A percentile compares a stretch with the other conserved stretches of the same genome.
These are phyloP conservation scores for Neonectria punicea DNA, from an alignment of 2,329 filamentous ascomycete species.

Conservation along the genomic window DNA sequence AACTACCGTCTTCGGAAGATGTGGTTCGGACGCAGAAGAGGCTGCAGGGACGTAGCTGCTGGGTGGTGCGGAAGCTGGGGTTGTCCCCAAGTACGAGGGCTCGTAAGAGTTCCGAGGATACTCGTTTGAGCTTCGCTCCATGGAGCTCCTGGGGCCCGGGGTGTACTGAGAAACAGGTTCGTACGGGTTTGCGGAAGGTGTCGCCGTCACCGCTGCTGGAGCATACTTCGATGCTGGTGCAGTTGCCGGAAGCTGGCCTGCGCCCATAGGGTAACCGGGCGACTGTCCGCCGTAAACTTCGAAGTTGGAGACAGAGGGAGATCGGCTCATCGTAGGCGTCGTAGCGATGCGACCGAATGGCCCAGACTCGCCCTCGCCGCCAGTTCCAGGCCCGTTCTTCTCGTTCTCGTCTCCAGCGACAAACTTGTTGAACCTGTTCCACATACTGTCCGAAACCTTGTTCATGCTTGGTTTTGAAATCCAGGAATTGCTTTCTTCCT, in stretches of 20 bases:
- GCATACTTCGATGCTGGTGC: conserved; percentile 54
- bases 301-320: conserved; percentile 75
- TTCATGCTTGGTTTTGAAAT: conserved; percentile 96
- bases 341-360: conserved; percentile 85
- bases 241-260: conserved; percentile 48
- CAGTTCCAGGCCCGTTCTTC: conserved; percentile 73
- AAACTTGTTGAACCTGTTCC: conserved; percentile 95
- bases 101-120: conserved; percentile 51
- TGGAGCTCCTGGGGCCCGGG: conserved; percentile 48
- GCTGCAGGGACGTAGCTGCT: conserved; percentile 34
- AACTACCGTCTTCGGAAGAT: conserved; percentile 5
- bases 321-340: conserved; percentile 78
- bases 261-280: conserved; percentile 44
- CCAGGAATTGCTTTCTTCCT: conserved; percentile 85
- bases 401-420: conserved; percentile 92
- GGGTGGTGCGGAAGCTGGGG: conserved; percentile 19
- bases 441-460: conserved; percentile 90
- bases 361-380: conserved; percentile 71
- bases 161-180: conserved; percentile 62
- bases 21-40: conserved; percentile 25
- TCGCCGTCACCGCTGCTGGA: conserved; percentile 36
- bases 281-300: conserved; percentile 76
- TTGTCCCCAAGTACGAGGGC: conserved; percentile 40
- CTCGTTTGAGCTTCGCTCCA: conserved; percentile 46
- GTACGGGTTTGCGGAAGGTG: conserved; percentile 42